A percentile compares a stretch with the other conserved stretches of the same genome.
Evolutionary conservation across 2,329 filamentous ascomycete species (phyloP).

Genomic region (Dissoconium aciculare): DNA sequence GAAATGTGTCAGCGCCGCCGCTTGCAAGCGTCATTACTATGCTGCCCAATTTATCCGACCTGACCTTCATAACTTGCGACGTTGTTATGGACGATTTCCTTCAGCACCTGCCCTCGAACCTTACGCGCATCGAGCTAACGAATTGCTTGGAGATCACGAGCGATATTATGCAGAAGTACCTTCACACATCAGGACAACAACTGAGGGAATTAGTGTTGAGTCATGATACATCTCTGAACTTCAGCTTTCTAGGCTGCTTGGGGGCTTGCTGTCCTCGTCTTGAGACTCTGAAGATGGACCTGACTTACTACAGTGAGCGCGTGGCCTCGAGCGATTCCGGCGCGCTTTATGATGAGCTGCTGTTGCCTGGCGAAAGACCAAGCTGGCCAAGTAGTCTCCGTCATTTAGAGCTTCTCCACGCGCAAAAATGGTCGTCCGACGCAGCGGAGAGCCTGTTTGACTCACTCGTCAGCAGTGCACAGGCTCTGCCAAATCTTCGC

Average conservation of each 20-base stretch:
- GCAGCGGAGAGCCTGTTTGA: slow-evolving; percentile 64
- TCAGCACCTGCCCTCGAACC: slow-evolving; percentile 48
- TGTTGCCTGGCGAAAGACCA: slow-evolving; percentile 50
- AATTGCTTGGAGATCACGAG: slow-evolving; percentile 67
- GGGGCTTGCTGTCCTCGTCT: slow-evolving; percentile 55
- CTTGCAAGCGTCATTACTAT: slow-evolving; percentile 37
- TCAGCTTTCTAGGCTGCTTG: slow-evolving; percentile 58
- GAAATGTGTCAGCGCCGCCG: no score
- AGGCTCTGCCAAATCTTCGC: slow-evolving; percentile 50
- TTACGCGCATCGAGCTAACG: slow-evolving; percentile 56
- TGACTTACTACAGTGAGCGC: slow-evolving; percentile 61
- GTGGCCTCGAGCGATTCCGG: slow-evolving; percentile 54
- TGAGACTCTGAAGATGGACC: slow-evolving; percentile 56
- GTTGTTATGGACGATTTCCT: slow-evolving; percentile 55
- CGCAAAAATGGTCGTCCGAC: slow-evolving; percentile 56
- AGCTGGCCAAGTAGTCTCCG: slow-evolving; percentile 63
- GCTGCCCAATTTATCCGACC: slow-evolving; percentile 48
- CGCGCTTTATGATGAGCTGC: slow-evolving; percentile 55
- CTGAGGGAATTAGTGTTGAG: slow-evolving; percentile 54
- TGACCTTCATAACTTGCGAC: slow-evolving; percentile 62
- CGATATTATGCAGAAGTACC: slow-evolving; percentile 48
- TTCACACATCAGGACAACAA: slow-evolving; percentile 51
- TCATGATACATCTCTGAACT: slow-evolving; percentile 64
- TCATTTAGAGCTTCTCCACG: slow-evolving; percentile 57
- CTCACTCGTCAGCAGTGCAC: slow-evolving; percentile 60